Conservation (phyloP, 2,329 filamentous ascomycete species). For the Venturia aucupariae region DNA sequence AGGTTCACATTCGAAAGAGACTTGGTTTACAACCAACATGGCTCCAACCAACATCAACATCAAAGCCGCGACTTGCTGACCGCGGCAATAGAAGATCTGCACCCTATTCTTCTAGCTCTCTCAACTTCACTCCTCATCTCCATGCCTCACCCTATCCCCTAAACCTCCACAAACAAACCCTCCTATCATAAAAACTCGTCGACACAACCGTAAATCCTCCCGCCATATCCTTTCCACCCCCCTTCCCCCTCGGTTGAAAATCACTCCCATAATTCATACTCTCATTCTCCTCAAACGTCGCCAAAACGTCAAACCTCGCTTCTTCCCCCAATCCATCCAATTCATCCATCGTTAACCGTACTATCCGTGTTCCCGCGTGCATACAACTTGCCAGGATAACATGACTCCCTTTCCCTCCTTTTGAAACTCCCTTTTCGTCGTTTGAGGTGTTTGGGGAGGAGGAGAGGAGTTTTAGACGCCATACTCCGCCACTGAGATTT, state of each 20-base stretch:
- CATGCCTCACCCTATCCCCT: neutral
- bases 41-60: neutral
- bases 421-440: no score
- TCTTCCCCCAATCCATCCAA: slow-evolving; percentile 25
- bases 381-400: slow-evolving; percentile 90
- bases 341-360: slow-evolving; percentile 32
- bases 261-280: slow-evolving; percentile 95
- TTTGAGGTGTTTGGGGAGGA: slow-evolving; percentile 14
- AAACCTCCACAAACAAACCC: slow-evolving; percentile 55
- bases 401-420: no score
- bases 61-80: neutral
- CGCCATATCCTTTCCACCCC: slow-evolving; percentile 15
- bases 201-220: slow-evolving; percentile 45
- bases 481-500: slow-evolving; percentile 72
- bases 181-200: slow-evolving; percentile 68
- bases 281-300: slow-evolving; percentile 71
- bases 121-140: neutral
- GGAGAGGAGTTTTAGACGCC: slow-evolving; percentile 63
- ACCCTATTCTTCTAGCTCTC: neutral
- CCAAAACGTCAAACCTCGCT: slow-evolving; percentile 58
- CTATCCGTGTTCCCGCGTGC: slow-evolving; percentile 73
- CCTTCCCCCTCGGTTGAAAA: slow-evolving; percentile 38
- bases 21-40: no score
- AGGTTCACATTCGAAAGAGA: no score
- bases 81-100: neutral